phyloP scores from a whole-genome alignment of 148 eudicot species.

The Polygonum maritimum region DNA sequence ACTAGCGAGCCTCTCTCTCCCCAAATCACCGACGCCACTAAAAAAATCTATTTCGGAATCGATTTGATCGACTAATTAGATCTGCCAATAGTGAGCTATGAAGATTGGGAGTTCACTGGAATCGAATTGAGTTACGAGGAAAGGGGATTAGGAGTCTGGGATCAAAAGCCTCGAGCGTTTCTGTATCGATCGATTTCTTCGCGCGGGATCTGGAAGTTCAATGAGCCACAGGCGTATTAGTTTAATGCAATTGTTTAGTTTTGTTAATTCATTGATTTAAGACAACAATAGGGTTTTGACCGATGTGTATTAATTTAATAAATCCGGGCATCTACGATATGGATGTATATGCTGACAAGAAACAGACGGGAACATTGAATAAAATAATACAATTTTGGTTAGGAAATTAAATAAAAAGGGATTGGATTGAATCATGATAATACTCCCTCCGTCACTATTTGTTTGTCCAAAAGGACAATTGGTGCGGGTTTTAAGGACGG shows the following conservation, averaged over 20 bases:
- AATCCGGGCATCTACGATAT: too few species aligned
- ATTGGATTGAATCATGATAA: too few species aligned
- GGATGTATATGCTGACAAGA: too few species aligned
- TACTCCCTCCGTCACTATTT: too few species aligned
- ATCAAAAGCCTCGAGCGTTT: background rate
- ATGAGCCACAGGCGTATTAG: background rate
- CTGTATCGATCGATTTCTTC: constrained; percentile 2
- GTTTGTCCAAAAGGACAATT: too few species aligned
- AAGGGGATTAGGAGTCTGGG: background rate
- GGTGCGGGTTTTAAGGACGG: too few species aligned
- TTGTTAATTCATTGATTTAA: background rate
- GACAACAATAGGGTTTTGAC: background rate
- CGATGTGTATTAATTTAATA: too few species aligned
- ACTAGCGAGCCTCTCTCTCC: background rate
- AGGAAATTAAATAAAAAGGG: too few species aligned
- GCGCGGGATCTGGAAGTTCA: constrained; percentile 9
- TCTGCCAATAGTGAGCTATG: background rate
- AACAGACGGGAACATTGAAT: too few species aligned
- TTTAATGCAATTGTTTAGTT: background rate
- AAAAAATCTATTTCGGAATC: background rate
- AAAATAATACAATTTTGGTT: too few species aligned
- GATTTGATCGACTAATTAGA: background rate
- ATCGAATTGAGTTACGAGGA: background rate
- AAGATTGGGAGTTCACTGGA: background rate
- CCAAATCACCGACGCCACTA: background rate